phyloP scores from a whole-genome alignment of 495 filamentous ascomycete genomes.

The Hypoxylon lienhwacheense region DNA sequence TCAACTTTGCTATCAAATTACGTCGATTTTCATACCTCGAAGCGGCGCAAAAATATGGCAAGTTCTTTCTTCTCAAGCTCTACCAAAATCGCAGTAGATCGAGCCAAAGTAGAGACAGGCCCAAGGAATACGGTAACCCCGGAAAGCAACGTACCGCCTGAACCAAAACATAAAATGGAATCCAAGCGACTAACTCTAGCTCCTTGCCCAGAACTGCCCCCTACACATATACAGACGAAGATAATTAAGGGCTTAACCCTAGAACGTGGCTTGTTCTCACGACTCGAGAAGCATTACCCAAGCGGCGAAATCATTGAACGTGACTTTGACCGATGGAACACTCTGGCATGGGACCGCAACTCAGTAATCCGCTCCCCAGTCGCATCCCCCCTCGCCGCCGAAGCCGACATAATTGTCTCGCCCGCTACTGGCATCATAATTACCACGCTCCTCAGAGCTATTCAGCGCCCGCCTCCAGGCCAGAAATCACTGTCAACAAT shows the following conservation, averaged over 20 bases:
- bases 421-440: conserved; percentile 68
- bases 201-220: conserved; percentile 22
- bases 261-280: conserved; percentile 29
- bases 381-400: conserved; percentile 48
- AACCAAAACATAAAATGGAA: not conserved
- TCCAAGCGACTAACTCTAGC: not conserved
- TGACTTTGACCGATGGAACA: conserved; percentile 53
- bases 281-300: conserved; percentile 56
- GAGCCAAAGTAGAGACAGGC: not conserved
- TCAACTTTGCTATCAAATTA: conserved; percentile 35
- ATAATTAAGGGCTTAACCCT: conserved; percentile 37
- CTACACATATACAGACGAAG: conserved; percentile 5
- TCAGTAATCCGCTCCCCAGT: conserved; percentile 36
- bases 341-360: conserved; percentile 36
- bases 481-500: conserved; percentile 53
- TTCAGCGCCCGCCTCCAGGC: conserved; percentile 71
- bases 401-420: conserved; percentile 78
- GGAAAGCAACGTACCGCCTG: not conserved
- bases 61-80: conserved; percentile 29
- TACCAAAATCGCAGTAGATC: not conserved
- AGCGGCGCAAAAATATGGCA: conserved; percentile 28
- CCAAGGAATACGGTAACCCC: not conserved
- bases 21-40: conserved; percentile 32
- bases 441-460: conserved; percentile 72
- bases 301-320: conserved; percentile 60